Evolutionary conservation across 805 yeast genomes (phyloP).

Genomic region (Yueomyces sinensis): DNA sequence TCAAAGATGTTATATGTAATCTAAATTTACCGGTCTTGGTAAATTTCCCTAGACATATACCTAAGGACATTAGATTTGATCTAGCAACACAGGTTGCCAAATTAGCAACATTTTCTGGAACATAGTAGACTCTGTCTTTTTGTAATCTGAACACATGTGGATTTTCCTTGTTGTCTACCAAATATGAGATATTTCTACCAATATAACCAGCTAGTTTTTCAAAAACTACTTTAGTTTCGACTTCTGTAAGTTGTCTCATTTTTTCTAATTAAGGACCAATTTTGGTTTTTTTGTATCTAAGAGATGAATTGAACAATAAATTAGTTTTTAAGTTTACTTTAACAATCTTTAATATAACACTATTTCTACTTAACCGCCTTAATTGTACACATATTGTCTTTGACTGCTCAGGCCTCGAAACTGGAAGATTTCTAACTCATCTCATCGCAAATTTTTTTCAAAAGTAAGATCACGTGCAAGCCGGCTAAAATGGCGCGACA

Average conservation of each 20-base stretch:
- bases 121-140: slow-evolving; percentile 93
- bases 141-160: slow-evolving; percentile 94
- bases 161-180: slow-evolving; percentile 66
- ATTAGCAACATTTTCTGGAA: slow-evolving; percentile 67
- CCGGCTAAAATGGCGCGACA: no score
- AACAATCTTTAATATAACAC: no score
- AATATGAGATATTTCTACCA: slow-evolving; percentile 84
- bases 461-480: no score
- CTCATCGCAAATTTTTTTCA: no score
- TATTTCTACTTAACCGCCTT: no score
- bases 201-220: slow-evolving; percentile 93
- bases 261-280: no score
- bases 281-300: no score
- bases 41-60: slow-evolving; percentile 90
- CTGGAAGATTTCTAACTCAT: no score
- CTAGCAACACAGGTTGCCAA: slow-evolving; percentile 87
- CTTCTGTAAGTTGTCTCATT: slow-evolving; percentile 95
- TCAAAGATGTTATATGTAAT: slow-evolving; percentile 83
- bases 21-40: slow-evolving; percentile 96
- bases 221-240: slow-evolving; percentile 89
- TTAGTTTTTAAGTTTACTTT: no score
- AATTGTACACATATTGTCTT: no score
- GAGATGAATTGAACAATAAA: no score
- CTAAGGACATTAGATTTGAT: slow-evolving; percentile 81
- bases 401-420: no score